These are phyloP conservation scores for Pyrrhoderma lamaoense DNA, from an alignment of 1,284 basidiomycete species.

Conservation along the genomic window DNA sequence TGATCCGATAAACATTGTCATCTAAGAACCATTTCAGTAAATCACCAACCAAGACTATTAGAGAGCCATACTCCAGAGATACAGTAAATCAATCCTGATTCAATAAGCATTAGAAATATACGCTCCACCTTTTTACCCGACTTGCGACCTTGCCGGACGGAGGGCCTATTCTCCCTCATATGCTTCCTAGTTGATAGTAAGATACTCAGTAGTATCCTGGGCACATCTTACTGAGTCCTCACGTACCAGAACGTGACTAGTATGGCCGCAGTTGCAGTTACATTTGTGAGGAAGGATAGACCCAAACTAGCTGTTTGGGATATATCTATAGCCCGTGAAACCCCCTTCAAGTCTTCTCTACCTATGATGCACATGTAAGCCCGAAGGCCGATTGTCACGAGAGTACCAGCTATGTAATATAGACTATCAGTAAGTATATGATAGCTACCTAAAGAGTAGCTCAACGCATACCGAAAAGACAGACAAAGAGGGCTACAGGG, in stretches of 20 bases:
- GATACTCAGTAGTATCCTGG: background rate
- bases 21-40: background rate
- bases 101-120: constrained; percentile 1
- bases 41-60: too few species aligned
- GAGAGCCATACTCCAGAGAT: background rate
- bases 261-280: constrained; percentile 1
- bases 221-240: background rate
- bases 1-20: background rate
- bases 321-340: background rate
- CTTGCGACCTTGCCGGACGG: background rate
- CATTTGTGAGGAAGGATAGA: constrained; percentile 5
- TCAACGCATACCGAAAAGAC: background rate
- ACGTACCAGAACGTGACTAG: constrained; percentile 1
- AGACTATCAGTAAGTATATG: background rate
- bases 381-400: constrained; percentile 1
- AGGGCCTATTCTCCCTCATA: background rate
- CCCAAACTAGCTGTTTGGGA: background rate
- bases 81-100: constrained; percentile 8
- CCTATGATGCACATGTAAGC: background rate
- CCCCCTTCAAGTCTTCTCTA: background rate
- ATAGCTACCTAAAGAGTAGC: background rate
- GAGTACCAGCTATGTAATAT: background rate
- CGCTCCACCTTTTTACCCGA: constrained; percentile 2
- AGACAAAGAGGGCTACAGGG: background rate
- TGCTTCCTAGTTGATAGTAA: constrained; percentile 2